Evolutionary conservation across 805 yeast genomes (phyloP), one percentile per base, ranked within the genome.

Genomic region (Priceomyces melissophilus): DNA sequence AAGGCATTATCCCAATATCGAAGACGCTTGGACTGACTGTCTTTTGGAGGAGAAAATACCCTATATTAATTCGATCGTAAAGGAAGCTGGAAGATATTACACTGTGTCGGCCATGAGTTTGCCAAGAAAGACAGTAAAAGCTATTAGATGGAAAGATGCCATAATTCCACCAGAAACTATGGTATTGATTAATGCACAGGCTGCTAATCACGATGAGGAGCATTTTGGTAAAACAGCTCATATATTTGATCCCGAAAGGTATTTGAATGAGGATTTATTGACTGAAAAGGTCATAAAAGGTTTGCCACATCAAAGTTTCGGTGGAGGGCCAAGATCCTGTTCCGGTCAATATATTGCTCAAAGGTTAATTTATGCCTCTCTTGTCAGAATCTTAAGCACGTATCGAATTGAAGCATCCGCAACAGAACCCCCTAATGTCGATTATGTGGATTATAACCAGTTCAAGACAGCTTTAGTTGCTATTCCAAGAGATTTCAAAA

Each of bases 301-400:
- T 9, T 35, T 37, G 16, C 40, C 40, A 10, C 40, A 37, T 37
- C 40, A 37, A 29, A 37, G 40, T 37, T 37, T 37, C 29, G 40
- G 40, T 10, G 40, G 40, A 15, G 40, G 40, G 13, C 40, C 40
- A 20, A 37, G 40, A 14, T 37, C 40, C n/a, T 37, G 40, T 13
- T 37, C 40, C 12, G 40, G 40, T 13, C 40, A 37, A 17, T 37
- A 37, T 14, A 37, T 37, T 37, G 40, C 40, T 3, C 40, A 37
- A n/a, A 28, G 40, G 25, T 14, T 37, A 16, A 12, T 37, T 3
- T 37, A 37, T 16, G 36, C 40, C 12, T 29, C 20, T 37, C 30
- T 37, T 13, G 40, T 37, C 25, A 28, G 40, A 29, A 29, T 37
- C 23, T 29, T 37, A 15, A 29, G 35, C 17, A 35, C 29, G 8